Base-by-base conservation (phyloP, 352 stramenopile species). In the Phytophthora hibernalis region DNA sequence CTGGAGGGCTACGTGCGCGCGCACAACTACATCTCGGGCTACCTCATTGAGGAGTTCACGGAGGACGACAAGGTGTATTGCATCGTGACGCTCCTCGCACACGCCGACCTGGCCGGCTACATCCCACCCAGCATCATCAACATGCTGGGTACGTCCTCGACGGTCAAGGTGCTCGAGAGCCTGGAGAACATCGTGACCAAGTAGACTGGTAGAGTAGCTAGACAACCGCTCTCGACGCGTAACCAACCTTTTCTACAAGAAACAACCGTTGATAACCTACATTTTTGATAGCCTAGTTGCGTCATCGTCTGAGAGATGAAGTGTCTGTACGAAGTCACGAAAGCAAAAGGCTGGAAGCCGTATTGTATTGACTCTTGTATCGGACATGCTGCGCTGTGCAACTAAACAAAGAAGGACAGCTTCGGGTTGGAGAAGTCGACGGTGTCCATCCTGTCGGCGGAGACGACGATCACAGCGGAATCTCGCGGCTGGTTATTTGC, bases 131-230 rank as follows among this genome's bases (percentile, higher is more conserved):
- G 75, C 52, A 77, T 95, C 53, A 83, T 93, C 70, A 95, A 93
- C 77, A 90, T 91, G 83, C 82, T 93, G 49, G 85, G 85, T 65
- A 93, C 85, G 65, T 93, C 85, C 5, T 83, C 85, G n/a, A 93
- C 85, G 2, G 79, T 91, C 61, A 91, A 93, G 73, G 82, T 92
- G 42, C 77, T 93, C n/a, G 68, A 74, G 50, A 92, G 83, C 68
- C 74, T 93, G 57, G 77, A 90, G 65, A 67, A 60, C 15, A 75
- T 80, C 37, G 71, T 91, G 50, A 78, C 53, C 53, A 71, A 79
- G 66, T 72, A 81, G 54, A 70, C 35, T 26, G 35, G 15, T 20
- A 53, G 33, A 33, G 24, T 54, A 67, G 59, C 49, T 66, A 74
- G 35, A 64, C 15, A 43, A 43, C 16, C n/a, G 28, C 48, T 55